Percentiles rank a stretch among this genome's conserved stretches.
phyloP scores from a whole-genome alignment of 768 basidiomycete species.

The Tremella mesenterica region DNA sequence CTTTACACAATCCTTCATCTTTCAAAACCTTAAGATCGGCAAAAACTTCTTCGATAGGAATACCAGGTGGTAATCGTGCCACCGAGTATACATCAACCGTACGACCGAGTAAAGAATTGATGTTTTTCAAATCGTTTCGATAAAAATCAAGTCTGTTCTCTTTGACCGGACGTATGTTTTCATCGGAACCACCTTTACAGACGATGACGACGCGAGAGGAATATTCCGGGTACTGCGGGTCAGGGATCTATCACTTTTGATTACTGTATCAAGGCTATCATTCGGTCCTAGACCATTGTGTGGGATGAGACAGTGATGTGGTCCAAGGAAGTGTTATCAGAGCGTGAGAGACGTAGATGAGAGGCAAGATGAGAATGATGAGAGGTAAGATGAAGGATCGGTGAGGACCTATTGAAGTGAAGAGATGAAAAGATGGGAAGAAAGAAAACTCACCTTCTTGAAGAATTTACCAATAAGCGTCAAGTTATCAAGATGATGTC shows the following conservation, averaged over 20 bases:
- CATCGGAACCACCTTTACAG: slow-evolving; percentile 48
- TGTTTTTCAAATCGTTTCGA: slow-evolving; percentile 49
- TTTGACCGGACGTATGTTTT: neutral
- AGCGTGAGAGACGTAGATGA: no score
- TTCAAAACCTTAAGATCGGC: slow-evolving; percentile 48
- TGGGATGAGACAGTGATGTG: no score
- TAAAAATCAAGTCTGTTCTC: slow-evolving; percentile 49
- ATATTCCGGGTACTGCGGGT: slow-evolving; percentile 46
- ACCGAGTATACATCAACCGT: slow-evolving; percentile 56
- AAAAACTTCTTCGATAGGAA: slow-evolving; percentile 50
- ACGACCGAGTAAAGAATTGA: slow-evolving; percentile 49
- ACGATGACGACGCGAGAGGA: slow-evolving; percentile 50
- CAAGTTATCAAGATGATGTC: slow-evolving; percentile 47
- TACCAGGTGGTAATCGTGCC: slow-evolving; percentile 44
- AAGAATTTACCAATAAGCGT: slow-evolving; percentile 52
- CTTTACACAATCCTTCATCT: slow-evolving; percentile 53
- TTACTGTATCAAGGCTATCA: no score
- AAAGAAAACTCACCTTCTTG: slow-evolving; percentile 37
- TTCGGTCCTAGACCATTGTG: no score
- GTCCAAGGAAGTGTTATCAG: no score
- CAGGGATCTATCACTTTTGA: no score
- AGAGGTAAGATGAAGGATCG: no score
- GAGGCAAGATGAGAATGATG: no score
- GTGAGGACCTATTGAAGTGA: no score
- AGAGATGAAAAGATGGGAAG: neutral